Conservation (phyloP, 2,329 filamentous ascomycete species). For the Raffaelea albimanens region DNA sequence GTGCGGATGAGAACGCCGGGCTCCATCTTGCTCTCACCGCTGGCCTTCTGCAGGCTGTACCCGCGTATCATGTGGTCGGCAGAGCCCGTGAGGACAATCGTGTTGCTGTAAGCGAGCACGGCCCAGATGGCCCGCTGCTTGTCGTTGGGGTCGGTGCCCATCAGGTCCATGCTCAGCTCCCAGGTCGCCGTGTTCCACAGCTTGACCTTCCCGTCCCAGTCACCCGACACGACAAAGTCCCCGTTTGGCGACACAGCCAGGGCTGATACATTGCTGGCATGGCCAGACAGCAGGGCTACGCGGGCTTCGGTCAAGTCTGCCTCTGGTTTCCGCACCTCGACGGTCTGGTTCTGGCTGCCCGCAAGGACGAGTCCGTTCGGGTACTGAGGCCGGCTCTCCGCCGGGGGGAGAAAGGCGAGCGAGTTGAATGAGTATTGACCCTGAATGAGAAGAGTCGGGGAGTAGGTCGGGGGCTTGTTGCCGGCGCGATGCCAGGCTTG, state of each 20-base stretch:
- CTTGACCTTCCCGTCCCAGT: conserved; percentile 84
- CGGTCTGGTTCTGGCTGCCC: conserved; percentile 83
- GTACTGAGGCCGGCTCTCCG: conserved; percentile 36
- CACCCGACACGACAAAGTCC: conserved; percentile 74
- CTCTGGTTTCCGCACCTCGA: conserved; percentile 73
- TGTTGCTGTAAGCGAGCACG: conserved; percentile 73
- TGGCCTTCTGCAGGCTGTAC: conserved; percentile 58
- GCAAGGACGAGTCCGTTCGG: conserved; percentile 77
- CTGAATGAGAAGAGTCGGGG: conserved; percentile 68
- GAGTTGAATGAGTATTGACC: conserved; percentile 83
- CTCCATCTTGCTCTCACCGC: conserved; percentile 33
- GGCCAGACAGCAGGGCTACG: conserved; percentile 77
- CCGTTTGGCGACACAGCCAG: conserved; percentile 68
- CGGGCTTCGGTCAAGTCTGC: conserved; percentile 64
- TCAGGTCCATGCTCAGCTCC: conserved; percentile 63
- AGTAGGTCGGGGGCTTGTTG: conserved; percentile 54
- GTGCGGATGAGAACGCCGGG: conserved; percentile 50
- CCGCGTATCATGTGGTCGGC: conserved; percentile 85
- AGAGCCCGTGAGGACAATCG: conserved; percentile 80
- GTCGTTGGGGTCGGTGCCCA: conserved; percentile 37
- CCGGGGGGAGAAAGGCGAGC: conserved; percentile 65
- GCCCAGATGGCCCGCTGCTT: conserved; percentile 63
- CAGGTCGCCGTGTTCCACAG: conserved; percentile 82
- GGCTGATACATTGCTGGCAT: conserved; percentile 79
- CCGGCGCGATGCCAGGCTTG: conserved; percentile 68